phyloP scores from a whole-genome alignment of 2,329 filamentous ascomycete genomes.

The Beauveria sp. region DNA sequence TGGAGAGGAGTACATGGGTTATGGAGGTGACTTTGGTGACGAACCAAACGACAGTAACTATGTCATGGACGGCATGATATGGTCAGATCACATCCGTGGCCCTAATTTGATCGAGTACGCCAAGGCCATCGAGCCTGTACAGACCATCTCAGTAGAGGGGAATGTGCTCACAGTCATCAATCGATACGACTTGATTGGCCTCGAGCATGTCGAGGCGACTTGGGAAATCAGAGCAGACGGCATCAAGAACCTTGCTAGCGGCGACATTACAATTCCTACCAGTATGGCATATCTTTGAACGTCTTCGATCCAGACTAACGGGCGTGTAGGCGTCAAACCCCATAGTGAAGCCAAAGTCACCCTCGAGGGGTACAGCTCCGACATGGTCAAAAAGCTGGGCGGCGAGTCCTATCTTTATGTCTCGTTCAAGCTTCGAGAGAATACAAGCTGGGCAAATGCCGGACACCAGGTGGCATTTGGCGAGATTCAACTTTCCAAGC shows the following conservation, averaged over 20 bases:
- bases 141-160: slow-evolving; percentile 37
- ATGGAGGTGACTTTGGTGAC: slow-evolving; percentile 56
- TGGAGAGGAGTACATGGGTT: slow-evolving; percentile 43
- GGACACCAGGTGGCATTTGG: slow-evolving; percentile 46
- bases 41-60: slow-evolving; percentile 53
- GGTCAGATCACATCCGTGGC: slow-evolving; percentile 40
- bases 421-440: slow-evolving; percentile 34
- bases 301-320: slow-evolving; percentile 11
- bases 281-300: slow-evolving; percentile 21
- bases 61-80: slow-evolving; percentile 45
- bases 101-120: slow-evolving; percentile 48
- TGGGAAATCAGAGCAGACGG: slow-evolving; percentile 36
- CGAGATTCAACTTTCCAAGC: slow-evolving; percentile 33
- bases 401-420: slow-evolving; percentile 41
- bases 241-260: slow-evolving; percentile 23
- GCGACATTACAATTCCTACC: slow-evolving; percentile 32
- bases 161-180: slow-evolving; percentile 40
- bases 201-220: slow-evolving; percentile 41
- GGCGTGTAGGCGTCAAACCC: slow-evolving; percentile 32
- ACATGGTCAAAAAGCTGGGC: slow-evolving; percentile 15
- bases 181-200: slow-evolving; percentile 44
- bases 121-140: slow-evolving; percentile 52
- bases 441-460: slow-evolving; percentile 43
- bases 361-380: slow-evolving; percentile 24
- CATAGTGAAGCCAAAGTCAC: slow-evolving; percentile 24